Conservation (phyloP, 2,329 filamentous ascomycete genomes). For the Xylaria hypoxylon region DNA sequence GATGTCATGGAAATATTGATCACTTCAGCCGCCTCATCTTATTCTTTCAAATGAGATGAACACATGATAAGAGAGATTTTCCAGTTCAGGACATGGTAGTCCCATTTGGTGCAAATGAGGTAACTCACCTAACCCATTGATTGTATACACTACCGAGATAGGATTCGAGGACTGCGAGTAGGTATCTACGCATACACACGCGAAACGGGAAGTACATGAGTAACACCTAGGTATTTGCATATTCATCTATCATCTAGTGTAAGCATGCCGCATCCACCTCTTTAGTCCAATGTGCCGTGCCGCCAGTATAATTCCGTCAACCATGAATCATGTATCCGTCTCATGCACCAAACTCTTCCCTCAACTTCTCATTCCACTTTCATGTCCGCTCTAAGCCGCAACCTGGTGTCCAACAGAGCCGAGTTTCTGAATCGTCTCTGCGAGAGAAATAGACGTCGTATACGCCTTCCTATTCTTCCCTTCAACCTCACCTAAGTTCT, state of each 20-base stretch:
- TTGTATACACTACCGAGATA: background rate
- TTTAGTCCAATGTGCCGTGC: background rate
- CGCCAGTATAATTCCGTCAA: background rate
- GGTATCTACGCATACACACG: background rate
- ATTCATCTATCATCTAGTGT: too few relatives aligned
- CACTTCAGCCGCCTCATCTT: background rate
- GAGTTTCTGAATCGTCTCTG: constrained; percentile 53
- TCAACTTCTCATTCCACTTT: background rate
- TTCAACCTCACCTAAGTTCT: constrained; percentile 10
- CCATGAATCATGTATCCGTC: background rate
- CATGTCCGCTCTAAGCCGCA: constrained; percentile 18
- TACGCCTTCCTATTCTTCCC: constrained; percentile 47
- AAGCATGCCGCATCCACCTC: too few relatives aligned
- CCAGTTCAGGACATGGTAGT: background rate
- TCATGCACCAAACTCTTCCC: too few relatives aligned
- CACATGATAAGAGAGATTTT: background rate
- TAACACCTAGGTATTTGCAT: too few relatives aligned
- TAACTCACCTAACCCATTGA: background rate
- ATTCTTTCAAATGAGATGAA: background rate
- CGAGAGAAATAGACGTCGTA: constrained; percentile 54
- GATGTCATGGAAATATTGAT: background rate
- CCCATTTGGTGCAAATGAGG: background rate
- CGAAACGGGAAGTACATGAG: background rate
- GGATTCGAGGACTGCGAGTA: too few relatives aligned
- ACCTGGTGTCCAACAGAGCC: constrained; percentile 33